These are phyloP conservation scores for Trypanosoma lewisi DNA, from an alignment of 208 protist species.

Conservation along the genomic window DNA sequence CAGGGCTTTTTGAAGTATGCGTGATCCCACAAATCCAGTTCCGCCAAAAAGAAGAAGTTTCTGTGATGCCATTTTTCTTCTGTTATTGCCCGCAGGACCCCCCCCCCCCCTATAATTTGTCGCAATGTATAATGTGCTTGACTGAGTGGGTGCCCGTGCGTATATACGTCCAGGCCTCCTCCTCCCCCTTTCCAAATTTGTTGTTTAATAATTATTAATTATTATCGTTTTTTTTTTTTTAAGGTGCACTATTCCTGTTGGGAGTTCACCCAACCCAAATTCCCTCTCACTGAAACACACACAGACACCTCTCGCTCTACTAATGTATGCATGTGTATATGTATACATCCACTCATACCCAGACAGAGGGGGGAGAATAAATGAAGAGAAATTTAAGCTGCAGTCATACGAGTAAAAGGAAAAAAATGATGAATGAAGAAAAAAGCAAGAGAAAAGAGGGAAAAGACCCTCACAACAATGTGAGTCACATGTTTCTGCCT, in stretches of 20 bases:
- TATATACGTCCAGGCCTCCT: background rate
- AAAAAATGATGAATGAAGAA: background rate
- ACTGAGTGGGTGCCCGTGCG: background rate
- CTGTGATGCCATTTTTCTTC: background rate
- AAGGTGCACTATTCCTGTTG: background rate
- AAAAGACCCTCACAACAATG: background rate
- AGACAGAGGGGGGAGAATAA: background rate
- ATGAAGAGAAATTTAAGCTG: too few relatives aligned
- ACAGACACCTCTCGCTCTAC: background rate
- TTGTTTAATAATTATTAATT: too few relatives aligned
- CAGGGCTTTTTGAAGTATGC: conserved; percentile 56
- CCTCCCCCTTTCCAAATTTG: too few relatives aligned
- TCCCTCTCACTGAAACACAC: conserved; percentile 2
- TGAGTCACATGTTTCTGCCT: too few relatives aligned
- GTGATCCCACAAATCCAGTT: conserved; percentile 76
- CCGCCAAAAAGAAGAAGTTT: conserved; percentile 88
- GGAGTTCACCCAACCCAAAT: background rate
- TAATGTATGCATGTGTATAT: conserved; percentile 1
- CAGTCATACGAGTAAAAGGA: too few relatives aligned
- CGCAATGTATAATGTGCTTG: background rate
- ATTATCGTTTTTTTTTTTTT: background rate
- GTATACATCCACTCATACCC: background rate
- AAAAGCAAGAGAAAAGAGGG: background rate
- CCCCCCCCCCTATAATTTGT: background rate
- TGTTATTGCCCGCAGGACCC: background rate